Base-by-base conservation (phyloP, 192 early-diverging fungal species). In the Coemansia sp. region DNA sequence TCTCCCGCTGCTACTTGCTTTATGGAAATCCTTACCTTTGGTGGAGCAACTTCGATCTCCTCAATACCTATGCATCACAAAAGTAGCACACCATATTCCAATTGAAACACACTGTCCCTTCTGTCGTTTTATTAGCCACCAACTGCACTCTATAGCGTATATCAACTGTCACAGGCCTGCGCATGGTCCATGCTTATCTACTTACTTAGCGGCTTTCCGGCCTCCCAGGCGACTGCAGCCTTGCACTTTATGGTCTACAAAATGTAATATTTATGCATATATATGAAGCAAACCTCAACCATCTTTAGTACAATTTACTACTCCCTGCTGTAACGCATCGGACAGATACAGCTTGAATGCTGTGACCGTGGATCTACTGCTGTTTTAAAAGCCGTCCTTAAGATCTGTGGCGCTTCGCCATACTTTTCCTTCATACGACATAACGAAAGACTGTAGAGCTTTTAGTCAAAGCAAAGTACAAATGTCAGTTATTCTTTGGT, bases 161-260 rank as follows among this genome's bases (percentile, higher is more conserved):
- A 27, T 55, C n/a, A 19, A 16, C 7, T 55, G 31, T 27, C 5
- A 10, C 54, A 26, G 19, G n/a, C 7, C 54, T n/a, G 18, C 24
- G 26, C n/a, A 28, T 28, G 53, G 19, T 23, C 21, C 18, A 8
- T 25, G 0, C 3, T 30, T 5, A 26, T 27, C 14, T 16, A 86
- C 90, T 72, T 88, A 94, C 93, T 86, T 26, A 98, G 86, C 31
- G 94, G 93, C 78, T 96, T 91, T 32, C 85, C 88, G 56, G 96
- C 86, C 64, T 92, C 93, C 94, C 94, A 96, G 60, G 96, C 96
- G 52, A 98, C 79, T 19, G 96, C 96, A 56, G 96, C 96, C 70
- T 89, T 89, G 83, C 96, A 92, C 54, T 83, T 89, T 56, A 92
- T 92, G 62, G 71, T 49, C 76, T 81, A 74, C 50, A 64, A 0